Evolutionary conservation across 441 rosid genomes (phyloP), one percentile per base, ranked within the genome.

Genomic region (Sinapis alba): DNA sequence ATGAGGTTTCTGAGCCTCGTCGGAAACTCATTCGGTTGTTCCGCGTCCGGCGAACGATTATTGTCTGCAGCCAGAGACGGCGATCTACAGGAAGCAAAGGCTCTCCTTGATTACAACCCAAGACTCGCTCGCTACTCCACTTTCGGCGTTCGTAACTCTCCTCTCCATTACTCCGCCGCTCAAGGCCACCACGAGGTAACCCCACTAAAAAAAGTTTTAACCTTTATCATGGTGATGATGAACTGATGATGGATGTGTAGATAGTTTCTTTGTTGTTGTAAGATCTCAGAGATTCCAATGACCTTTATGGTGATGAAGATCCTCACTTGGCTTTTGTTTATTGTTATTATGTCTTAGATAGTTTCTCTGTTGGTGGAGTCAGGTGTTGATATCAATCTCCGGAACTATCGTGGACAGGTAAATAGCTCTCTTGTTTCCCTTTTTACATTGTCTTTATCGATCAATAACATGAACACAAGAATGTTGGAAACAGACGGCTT

Each of bases 331-430:
- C 41, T 61, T 54, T 77, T 62, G 62, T 66, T 36, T 36, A 36
- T 32, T 34, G 7, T 34, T 9, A 76, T 47, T 78, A 36, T 47
- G 70, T 78, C 20, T 77, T 79, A 92, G 99, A 92, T 94, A 71
- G 99, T 94, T 74, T 85, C 92, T 59, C 86, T 94, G 79, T 73
- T 94, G 92, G 89, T 94, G 1, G 96, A 92, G 79, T 92, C 98
- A 72, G 99, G 99, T 65, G 97, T 90, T 71, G 99, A 94, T 82
- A 92, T 94, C 69, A 92, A 94, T 83, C 88, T 94, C 83, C 83
- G 92, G 86, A 94, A 94, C 81, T 94, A 94, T 77, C 96, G 98
- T 19, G 99, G 99, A 69, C 99, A 94, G 98, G 98, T 94, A 86
- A 86, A 71, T 4, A 32, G 15, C 50, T 72, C 4, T 26, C 71